A percentile compares a stretch with the other conserved stretches of the same genome.
Conservation (phyloP, 768 basidiomycete species). For the Termitomyces sp. region DNA sequence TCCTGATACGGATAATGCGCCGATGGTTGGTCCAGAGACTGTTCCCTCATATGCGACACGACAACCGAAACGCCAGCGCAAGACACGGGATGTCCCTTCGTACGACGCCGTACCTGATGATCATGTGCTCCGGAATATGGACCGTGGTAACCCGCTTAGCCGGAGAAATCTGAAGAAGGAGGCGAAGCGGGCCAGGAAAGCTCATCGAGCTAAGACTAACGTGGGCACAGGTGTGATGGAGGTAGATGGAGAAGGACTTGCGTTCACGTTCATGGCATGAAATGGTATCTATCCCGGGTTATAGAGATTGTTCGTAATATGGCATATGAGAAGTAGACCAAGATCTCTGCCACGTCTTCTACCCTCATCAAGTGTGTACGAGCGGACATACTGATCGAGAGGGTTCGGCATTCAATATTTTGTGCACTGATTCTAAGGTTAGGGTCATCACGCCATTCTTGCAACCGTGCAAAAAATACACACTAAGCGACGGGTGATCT, state of each 20-base stretch:
- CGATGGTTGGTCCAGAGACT: constrained; percentile 12
- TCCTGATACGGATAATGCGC: constrained; percentile 10
- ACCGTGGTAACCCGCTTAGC: constrained; percentile 48
- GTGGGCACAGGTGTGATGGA: constrained; percentile 33
- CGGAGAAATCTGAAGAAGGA: constrained; percentile 58
- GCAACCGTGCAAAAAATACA: neutral
- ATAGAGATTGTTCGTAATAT: neutral
- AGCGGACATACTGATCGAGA: neutral
- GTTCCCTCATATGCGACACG: constrained; percentile 22
- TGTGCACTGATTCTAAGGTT: constrained; percentile 13
- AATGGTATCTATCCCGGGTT: neutral
- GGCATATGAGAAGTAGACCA: neutral
- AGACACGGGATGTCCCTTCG: constrained; percentile 45
- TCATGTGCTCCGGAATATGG: constrained; percentile 41
- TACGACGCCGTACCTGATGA: constrained; percentile 48
- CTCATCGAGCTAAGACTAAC: constrained; percentile 28
- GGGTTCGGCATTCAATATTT: neutral
- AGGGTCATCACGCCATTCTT: constrained; percentile 16
- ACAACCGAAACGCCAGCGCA: constrained; percentile 59
- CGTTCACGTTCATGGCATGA: constrained; percentile 44
- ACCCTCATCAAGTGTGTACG: neutral
- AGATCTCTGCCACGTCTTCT: too few species aligned
- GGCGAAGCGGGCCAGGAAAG: constrained; percentile 56
- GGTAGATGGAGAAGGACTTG: constrained; percentile 38
- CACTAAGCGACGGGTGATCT: neutral